Evolutionary conservation across 2,329 filamentous ascomycete species (phyloP).

Genomic region (Xylariaceae sp.): DNA sequence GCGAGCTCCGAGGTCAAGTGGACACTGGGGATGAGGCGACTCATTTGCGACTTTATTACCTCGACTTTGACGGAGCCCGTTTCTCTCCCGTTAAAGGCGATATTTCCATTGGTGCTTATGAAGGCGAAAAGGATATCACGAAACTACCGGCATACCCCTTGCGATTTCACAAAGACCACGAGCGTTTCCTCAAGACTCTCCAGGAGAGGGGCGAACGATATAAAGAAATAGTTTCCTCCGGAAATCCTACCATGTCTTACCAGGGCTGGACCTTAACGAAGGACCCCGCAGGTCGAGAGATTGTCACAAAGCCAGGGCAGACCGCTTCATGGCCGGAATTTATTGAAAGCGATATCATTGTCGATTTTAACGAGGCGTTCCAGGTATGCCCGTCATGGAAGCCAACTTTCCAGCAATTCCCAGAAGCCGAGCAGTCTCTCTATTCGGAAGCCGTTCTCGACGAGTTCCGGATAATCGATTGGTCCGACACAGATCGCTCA

Average conservation of each 20-base stretch:
- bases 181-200: conserved; percentile 10
- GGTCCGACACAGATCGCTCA: conserved; percentile 16
- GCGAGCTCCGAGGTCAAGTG: conserved; percentile 13
- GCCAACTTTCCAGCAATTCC: conserved; percentile 17
- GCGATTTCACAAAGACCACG: conserved; percentile 17
- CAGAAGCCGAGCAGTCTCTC: conserved; percentile 12
- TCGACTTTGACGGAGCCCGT: conserved; percentile 18
- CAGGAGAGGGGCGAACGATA: conserved; percentile 16
- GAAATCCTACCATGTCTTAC: conserved; percentile 16
- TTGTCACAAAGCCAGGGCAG: conserved; percentile 13
- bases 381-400: conserved; percentile 20
- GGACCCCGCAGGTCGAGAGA: conserved; percentile 15
- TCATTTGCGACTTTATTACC: conserved; percentile 18
- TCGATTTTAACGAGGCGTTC: conserved; percentile 20
- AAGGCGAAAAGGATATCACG: conserved; percentile 19
- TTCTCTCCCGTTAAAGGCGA: conserved; percentile 18
- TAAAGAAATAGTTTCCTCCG: conserved; percentile 16
- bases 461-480: conserved; percentile 18
- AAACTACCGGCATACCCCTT: conserved; percentile 19
- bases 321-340: conserved; percentile 16
- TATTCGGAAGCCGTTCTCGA: conserved; percentile 13
- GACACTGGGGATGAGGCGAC: conserved; percentile 12
- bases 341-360: conserved; percentile 18
- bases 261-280: conserved; percentile 19
- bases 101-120: conserved; percentile 14